These are phyloP conservation scores for Rhizopogon rudus DNA, from an alignment of 768 basidiomycete genomes.

Conservation along the genomic window DNA sequence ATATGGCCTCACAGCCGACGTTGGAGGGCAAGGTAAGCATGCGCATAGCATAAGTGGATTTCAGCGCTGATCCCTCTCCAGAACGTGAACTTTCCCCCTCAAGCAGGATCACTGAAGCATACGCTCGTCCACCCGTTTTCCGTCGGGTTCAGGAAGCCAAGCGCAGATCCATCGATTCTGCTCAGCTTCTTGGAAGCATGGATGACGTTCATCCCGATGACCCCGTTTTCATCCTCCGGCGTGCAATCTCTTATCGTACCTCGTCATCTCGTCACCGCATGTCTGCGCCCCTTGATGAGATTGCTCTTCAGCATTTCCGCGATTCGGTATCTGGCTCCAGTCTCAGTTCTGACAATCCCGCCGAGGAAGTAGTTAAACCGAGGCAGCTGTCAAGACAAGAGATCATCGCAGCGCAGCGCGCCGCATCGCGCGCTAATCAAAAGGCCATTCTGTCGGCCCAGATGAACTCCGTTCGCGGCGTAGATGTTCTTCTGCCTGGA, in stretches of 20 bases:
- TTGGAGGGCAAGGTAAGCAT: constrained; percentile 59
- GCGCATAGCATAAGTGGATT: background rate
- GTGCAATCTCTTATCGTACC: constrained; percentile 69
- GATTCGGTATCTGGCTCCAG: constrained; percentile 60
- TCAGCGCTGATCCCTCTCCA: constrained; percentile 25
- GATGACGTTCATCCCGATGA: constrained; percentile 82
- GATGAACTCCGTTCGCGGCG: constrained; percentile 77
- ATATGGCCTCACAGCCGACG: constrained; percentile 67
- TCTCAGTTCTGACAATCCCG: constrained; percentile 40
- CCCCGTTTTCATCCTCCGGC: constrained; percentile 86
- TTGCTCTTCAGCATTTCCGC: constrained; percentile 68
- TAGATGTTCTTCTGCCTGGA: constrained; percentile 84
- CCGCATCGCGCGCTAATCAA: constrained; percentile 79
- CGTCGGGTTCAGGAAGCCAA: constrained; percentile 58
- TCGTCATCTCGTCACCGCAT: constrained; percentile 66
- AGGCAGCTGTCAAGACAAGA: constrained; percentile 66
- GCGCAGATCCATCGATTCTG: constrained; percentile 84
- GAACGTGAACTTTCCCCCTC: constrained; percentile 79
- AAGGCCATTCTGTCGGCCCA: constrained; percentile 83
- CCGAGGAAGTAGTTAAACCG: constrained; percentile 33
- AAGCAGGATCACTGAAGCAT: constrained; percentile 82
- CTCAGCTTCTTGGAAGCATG: constrained; percentile 58
- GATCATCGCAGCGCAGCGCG: constrained; percentile 91
- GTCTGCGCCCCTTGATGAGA: constrained; percentile 78
- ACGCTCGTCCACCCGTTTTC: constrained; percentile 67